Percentiles rank a stretch among this genome's conserved stretches.
Conservation (phyloP, 345 rosid species). For the Schrenkiella parvula region DNA sequence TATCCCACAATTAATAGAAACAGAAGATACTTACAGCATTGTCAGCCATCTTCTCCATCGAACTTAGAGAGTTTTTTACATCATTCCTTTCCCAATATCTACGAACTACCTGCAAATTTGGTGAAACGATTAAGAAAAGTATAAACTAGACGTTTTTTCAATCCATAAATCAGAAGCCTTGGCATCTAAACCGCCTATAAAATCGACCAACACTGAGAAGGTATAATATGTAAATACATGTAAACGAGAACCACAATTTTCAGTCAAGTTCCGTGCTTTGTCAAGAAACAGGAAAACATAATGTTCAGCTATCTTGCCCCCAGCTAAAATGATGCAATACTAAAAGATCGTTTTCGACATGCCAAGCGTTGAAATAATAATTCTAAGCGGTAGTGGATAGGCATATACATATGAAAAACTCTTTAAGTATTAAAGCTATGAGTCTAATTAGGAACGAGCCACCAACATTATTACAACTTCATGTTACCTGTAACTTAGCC, state of each 20-base stretch:
- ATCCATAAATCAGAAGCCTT: constrained; percentile 28
- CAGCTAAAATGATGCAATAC: not conserved
- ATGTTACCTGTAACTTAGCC: constrained; percentile 83
- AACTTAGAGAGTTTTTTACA: constrained; percentile 65
- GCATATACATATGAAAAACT: not conserved
- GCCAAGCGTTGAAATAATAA: not conserved
- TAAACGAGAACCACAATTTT: not conserved
- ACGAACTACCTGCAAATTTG: constrained; percentile 58
- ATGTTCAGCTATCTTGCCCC: not conserved
- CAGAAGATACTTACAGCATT: constrained; percentile 52
- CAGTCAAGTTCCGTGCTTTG: not conserved
- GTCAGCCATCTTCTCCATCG: constrained; percentile 95
- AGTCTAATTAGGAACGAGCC: not conserved
- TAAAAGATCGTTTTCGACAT: not conserved
- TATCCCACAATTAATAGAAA: not conserved
- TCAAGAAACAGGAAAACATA: constrained; percentile 1
- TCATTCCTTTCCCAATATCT: constrained; percentile 91
- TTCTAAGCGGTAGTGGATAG: constrained; percentile 16
- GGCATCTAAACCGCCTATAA: not conserved
- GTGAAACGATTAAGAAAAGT: constrained; percentile 23
- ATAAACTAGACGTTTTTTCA: not conserved
- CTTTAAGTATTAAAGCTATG: not conserved
- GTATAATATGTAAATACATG: not conserved
- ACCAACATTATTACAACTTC: constrained; percentile 1
- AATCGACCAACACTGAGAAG: not conserved